Evolutionary conservation across 2,329 filamentous ascomycete species (phyloP).

Genomic region (Hirsutella rhossiliensis): DNA sequence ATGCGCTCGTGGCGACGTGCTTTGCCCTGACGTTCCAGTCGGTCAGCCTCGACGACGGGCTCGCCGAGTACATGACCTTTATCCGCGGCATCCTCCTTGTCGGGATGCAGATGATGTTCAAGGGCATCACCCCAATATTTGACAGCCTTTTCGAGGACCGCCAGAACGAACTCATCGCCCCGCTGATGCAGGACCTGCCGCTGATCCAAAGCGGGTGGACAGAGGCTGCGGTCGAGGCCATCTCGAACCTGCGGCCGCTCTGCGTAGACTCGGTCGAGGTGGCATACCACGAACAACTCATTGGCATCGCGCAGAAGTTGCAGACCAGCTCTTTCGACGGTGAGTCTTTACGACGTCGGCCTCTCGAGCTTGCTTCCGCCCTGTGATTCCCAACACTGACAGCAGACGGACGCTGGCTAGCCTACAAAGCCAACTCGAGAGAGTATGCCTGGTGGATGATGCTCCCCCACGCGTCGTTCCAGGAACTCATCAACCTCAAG

Average conservation of each 20-base stretch:
- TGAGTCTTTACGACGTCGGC: conserved; percentile 12
- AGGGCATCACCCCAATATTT: conserved; percentile 37
- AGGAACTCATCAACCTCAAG: conserved; percentile 32
- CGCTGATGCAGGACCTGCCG: conserved; percentile 32
- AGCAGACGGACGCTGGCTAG: conserved; percentile 14
- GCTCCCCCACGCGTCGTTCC: conserved; percentile 39
- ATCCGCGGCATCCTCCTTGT: conserved; percentile 45
- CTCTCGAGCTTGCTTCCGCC: background rate
- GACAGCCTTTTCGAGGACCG: conserved; percentile 30
- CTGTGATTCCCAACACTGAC: background rate
- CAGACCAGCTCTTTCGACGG: conserved; percentile 41
- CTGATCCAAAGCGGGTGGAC: conserved; percentile 31
- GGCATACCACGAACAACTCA: conserved; percentile 31
- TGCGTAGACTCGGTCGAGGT: conserved; percentile 29
- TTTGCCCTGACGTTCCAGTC: conserved; percentile 49
- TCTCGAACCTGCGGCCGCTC: conserved; percentile 30
- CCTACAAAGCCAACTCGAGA: conserved; percentile 34
- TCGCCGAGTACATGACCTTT: conserved; percentile 50
- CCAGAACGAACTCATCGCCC: conserved; percentile 27
- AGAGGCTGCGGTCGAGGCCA: conserved; percentile 31
- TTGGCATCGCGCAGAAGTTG: conserved; percentile 37
- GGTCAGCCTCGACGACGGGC: conserved; percentile 42
- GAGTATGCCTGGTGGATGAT: conserved; percentile 48
- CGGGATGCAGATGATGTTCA: conserved; percentile 38
- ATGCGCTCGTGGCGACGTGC: conserved; percentile 47